These are phyloP conservation scores for Leishmania mexicana DNA, from an alignment of 208 protist species.

Conservation along the genomic window DNA sequence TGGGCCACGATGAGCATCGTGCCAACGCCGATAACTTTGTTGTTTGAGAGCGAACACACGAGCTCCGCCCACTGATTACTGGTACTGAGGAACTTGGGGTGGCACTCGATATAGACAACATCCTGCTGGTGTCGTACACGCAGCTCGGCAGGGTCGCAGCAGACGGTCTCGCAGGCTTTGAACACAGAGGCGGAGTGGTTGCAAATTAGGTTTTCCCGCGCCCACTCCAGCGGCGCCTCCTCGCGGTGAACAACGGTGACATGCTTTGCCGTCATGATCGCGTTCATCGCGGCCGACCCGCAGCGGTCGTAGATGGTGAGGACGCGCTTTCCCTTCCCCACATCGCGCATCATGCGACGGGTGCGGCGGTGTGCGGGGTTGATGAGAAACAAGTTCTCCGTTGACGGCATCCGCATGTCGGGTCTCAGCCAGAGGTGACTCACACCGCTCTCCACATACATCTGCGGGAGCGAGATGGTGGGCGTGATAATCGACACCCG, in stretches of 20 bases:
- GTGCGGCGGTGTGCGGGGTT: constrained; percentile 71
- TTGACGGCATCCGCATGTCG: constrained; percentile 41
- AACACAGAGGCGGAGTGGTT: constrained; percentile 74
- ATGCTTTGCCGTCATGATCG: constrained; percentile 73
- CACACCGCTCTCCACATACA: constrained; percentile 80
- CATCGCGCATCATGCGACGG: constrained; percentile 69
- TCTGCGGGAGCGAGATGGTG: constrained; percentile 45
- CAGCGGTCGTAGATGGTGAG: constrained; percentile 81
- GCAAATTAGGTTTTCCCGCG: constrained; percentile 67
- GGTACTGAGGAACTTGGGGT: constrained; percentile 48
- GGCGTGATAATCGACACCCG: constrained; percentile 49
- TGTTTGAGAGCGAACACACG: constrained; percentile 38
- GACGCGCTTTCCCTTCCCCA: constrained; percentile 65
- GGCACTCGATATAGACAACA: constrained; percentile 79
- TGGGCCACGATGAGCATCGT: constrained; percentile 74
- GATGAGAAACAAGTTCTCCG: constrained; percentile 58
- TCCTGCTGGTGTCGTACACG: constrained; percentile 40
- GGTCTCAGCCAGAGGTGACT: constrained; percentile 66
- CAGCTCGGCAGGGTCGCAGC: constrained; percentile 47
- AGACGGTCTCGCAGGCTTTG: constrained; percentile 54
- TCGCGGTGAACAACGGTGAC: constrained; percentile 70
- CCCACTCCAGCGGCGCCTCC: constrained; percentile 46
- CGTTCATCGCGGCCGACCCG: constrained; percentile 69
- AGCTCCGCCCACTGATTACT: constrained; percentile 58
- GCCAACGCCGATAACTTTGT: constrained; percentile 58